Evolutionary conservation across 2,329 filamentous ascomycete species (phyloP).

Genomic region (Fusarium veterinarium): DNA sequence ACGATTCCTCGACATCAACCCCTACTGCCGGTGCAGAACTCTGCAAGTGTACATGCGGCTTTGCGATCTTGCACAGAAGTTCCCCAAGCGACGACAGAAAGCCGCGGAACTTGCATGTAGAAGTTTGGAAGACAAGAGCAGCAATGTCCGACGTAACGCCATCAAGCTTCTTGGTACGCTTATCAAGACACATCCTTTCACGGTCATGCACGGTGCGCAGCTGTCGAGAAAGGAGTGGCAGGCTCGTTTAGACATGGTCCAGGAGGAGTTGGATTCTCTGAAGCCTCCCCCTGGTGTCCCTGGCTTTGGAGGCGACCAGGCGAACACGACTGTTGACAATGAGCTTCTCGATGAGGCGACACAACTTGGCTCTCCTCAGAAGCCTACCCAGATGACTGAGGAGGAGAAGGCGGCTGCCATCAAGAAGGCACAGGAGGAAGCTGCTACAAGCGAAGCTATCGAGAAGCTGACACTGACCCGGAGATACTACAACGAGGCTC

Average conservation of each 20-base stretch:
- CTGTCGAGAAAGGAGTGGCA: conserved; percentile 89
- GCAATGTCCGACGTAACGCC: conserved; percentile 93
- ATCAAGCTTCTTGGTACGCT: conserved; percentile 91
- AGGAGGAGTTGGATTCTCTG: conserved; percentile 82
- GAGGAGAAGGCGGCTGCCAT: conserved; percentile 80
- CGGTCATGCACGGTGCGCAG: conserved; percentile 88
- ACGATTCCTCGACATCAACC: conserved; percentile 95
- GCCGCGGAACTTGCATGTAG: conserved; percentile 88
- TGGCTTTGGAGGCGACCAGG: conserved; percentile 68
- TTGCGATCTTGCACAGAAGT: conserved; percentile 95
- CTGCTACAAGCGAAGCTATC: conserved; percentile 88
- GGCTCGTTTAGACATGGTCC: conserved; percentile 81
- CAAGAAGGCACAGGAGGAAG: conserved; percentile 85
- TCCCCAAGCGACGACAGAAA: conserved; percentile 88
- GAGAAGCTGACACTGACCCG: conserved; percentile 88
- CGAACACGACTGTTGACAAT: conserved; percentile 78
- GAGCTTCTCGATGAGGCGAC: conserved; percentile 90
- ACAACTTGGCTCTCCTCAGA: conserved; percentile 76
- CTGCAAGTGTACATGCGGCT: conserved; percentile 94
- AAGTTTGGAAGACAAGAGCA: conserved; percentile 97
- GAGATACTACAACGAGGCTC: conserved; percentile 91
- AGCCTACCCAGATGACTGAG: conserved; percentile 76
- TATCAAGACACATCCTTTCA: conserved; percentile 95
- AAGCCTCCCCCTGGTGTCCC: conserved; percentile 82
- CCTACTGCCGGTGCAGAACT: conserved; percentile 90